These are phyloP conservation scores for Theobroma grandiflorum DNA, from an alignment of 441 rosid genomes.

Conservation along the genomic window DNA sequence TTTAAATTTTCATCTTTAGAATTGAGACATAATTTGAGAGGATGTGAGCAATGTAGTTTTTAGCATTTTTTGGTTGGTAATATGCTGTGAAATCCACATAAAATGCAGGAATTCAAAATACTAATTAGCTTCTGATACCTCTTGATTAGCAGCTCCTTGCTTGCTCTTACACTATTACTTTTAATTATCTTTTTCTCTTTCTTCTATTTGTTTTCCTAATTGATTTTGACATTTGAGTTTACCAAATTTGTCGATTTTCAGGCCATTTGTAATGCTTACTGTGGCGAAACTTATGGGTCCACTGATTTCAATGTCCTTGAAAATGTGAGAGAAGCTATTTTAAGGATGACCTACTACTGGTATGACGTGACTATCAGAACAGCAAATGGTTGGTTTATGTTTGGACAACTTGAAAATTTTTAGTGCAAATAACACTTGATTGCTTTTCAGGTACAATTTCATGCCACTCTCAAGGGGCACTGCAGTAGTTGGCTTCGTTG, in stretches of 20 bases:
- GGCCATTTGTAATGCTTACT: slow-evolving; percentile 87
- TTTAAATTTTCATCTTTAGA: too few relatives aligned
- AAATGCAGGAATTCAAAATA: neutral
- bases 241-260: slow-evolving; percentile 42
- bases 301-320: slow-evolving; percentile 67
- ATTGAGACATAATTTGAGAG: too few relatives aligned
- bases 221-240: slow-evolving; percentile 21
- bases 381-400: slow-evolving; percentile 21
- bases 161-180: neutral
- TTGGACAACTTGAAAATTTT: slow-evolving; percentile 13
- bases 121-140: neutral
- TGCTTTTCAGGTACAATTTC: slow-evolving; percentile 82
- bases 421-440: slow-evolving; percentile 9
- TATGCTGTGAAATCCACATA: neutral
- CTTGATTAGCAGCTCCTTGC: neutral
- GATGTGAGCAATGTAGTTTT: too few relatives aligned
- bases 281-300: slow-evolving; percentile 82
- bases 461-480: slow-evolving; percentile 99
- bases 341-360: slow-evolving; percentile 98
- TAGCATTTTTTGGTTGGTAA: too few relatives aligned
- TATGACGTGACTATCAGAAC: slow-evolving; percentile 36
- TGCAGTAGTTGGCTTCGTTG: slow-evolving; percentile 85
- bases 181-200: neutral
- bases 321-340: slow-evolving; percentile 77
- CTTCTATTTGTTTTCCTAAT: neutral